These are phyloP conservation scores for Moniliella sp. DNA, from an alignment of 1,284 basidiomycete genomes.

Conservation along the genomic window DNA sequence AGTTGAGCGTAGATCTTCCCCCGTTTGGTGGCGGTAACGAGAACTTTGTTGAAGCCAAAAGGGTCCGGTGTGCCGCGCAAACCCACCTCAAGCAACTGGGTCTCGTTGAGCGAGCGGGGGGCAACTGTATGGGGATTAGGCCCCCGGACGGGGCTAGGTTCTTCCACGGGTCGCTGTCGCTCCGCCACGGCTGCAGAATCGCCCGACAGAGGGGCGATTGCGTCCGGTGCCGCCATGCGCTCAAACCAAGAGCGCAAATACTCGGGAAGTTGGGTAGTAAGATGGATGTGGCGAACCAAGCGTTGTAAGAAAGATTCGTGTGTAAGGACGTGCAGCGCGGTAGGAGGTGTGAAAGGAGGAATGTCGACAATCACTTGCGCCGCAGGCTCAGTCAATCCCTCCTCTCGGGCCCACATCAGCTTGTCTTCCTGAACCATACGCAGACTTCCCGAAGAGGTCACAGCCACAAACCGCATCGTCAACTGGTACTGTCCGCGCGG, in stretches of 20 bases:
- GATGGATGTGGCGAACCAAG: slow-evolving; percentile 17
- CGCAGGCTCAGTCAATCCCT: slow-evolving; percentile 49
- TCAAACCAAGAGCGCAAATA: slow-evolving; percentile 49
- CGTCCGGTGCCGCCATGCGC: slow-evolving; percentile 45
- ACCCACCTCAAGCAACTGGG: slow-evolving; percentile 4
- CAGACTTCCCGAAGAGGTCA: slow-evolving; percentile 55
- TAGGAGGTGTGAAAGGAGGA: slow-evolving; percentile 43
- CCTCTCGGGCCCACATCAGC: slow-evolving; percentile 59
- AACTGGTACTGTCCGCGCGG: slow-evolving; percentile 37
- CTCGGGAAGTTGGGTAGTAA: slow-evolving; percentile 46
- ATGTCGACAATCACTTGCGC: slow-evolving; percentile 48
- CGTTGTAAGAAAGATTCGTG: slow-evolving; percentile 43
- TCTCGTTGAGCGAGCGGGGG: slow-evolving; percentile 1
- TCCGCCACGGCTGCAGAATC: slow-evolving; percentile 1
- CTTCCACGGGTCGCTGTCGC: neutral
- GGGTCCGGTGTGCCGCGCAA: slow-evolving; percentile 45
- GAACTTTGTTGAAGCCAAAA: slow-evolving; percentile 68
- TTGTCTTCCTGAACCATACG: slow-evolving; percentile 51
- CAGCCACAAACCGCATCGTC: slow-evolving; percentile 42
- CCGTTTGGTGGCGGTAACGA: slow-evolving; percentile 49
- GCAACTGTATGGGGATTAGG: neutral
- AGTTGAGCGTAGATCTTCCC: slow-evolving; percentile 69
- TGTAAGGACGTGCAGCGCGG: slow-evolving; percentile 7
- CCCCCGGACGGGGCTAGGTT: no score
- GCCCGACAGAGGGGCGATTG: slow-evolving; percentile 2